phyloP scores from a whole-genome alignment of 805 yeast species.

The Candida tibetensis region DNA sequence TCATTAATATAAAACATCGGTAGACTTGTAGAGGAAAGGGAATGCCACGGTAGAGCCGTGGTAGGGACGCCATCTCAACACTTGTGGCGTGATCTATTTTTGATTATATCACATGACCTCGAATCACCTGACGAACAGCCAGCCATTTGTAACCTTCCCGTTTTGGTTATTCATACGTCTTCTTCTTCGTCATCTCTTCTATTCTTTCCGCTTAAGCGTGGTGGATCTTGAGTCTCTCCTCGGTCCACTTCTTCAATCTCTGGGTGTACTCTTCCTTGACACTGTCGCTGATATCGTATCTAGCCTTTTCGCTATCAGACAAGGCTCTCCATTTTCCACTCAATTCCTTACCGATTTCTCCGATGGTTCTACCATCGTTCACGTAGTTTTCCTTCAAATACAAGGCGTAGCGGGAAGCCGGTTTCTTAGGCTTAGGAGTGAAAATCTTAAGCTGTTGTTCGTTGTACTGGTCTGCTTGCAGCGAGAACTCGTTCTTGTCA shows the following conservation, averaged over 20 bases:
- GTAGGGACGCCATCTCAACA: no score
- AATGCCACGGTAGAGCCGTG: no score
- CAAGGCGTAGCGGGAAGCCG: constrained; percentile 28
- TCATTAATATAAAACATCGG: no score
- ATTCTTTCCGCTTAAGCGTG: not conserved
- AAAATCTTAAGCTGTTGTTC: constrained; percentile 21
- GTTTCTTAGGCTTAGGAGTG: constrained; percentile 34
- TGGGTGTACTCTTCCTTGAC: constrained; percentile 19
- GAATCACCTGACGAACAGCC: no score
- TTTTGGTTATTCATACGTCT: no score
- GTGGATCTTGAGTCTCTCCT: constrained; percentile 20
- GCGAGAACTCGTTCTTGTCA: constrained; percentile 27
- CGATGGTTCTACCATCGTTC: constrained; percentile 20
- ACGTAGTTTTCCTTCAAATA: constrained; percentile 28
- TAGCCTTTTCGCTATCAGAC: constrained; percentile 24
- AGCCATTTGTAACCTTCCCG: no score
- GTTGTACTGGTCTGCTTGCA: constrained; percentile 28
- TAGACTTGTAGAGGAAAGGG: no score
- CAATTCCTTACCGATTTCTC: constrained; percentile 25
- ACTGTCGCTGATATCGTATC: constrained; percentile 19
- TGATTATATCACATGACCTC: no score
- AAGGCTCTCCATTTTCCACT: constrained; percentile 31
- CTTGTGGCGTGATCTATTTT: no score
- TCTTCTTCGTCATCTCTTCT: no score
- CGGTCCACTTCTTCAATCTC: constrained; percentile 30